A percentile compares a stretch with the other conserved stretches of the same genome.
Conservation (phyloP, 176 grass and related monocot genomes). For the Phoenix roebelenii region DNA sequence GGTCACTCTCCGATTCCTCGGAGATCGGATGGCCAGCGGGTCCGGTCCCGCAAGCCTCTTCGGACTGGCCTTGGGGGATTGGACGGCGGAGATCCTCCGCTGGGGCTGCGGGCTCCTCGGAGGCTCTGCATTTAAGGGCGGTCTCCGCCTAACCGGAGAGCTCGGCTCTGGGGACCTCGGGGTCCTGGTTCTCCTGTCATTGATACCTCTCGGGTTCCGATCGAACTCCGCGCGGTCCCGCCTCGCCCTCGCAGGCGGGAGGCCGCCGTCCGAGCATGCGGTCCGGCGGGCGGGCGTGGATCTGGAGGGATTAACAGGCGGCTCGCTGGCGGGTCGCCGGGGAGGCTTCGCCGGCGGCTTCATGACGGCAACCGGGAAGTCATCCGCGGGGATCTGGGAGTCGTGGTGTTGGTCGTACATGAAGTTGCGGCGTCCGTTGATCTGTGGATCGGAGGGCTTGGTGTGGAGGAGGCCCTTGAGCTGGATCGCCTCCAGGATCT, state of each 20-base stretch:
- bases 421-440: too few species aligned
- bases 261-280: neutral
- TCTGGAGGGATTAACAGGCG: neutral
- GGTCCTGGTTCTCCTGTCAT: neutral
- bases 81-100: conserved; percentile 1
- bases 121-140: neutral
- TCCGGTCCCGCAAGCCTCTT: neutral
- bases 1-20: conserved; percentile 9
- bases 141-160: conserved; percentile 1
- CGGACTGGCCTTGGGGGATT: conserved; percentile 20
- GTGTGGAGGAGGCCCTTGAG: too few species aligned
- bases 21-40: neutral
- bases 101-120: conserved; percentile 1
- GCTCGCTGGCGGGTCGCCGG: neutral
- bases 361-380: conserved; percentile 8
- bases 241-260: neutral
- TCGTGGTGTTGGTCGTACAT: too few species aligned
- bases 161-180: neutral
- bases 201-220: neutral
- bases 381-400: too few species aligned
- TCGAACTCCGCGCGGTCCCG: too few species aligned
- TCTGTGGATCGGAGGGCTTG: too few species aligned
- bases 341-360: neutral
- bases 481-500: too few species aligned
- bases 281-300: neutral